A percentile compares a stretch with the other conserved stretches of the same genome.
Evolutionary conservation across 1,139 yeast genomes (phyloP).

Genomic region (Debaryomyces sp.): DNA sequence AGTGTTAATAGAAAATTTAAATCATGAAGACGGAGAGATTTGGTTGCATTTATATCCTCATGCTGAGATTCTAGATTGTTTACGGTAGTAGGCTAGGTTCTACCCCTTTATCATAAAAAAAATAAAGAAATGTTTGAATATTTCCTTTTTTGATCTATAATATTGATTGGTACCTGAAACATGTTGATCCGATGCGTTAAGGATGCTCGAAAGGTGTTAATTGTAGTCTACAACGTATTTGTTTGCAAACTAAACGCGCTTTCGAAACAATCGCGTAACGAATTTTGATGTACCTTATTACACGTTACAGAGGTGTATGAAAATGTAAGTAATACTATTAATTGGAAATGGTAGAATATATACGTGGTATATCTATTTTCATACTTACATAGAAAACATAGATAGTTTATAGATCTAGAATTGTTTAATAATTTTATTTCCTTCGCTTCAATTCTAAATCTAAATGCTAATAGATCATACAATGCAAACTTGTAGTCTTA

Average conservation of each 20-base stretch:
- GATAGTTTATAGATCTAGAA: not conserved
- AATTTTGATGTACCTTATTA: not conserved
- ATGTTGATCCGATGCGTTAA: not conserved
- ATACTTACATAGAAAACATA: not conserved
- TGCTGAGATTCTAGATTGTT: not conserved
- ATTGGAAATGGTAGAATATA: not conserved
- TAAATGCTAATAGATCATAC: slow-evolving; percentile 4
- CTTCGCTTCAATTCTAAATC: not conserved
- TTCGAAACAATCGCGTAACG: slow-evolving; percentile 6
- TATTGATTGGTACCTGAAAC: slow-evolving; percentile 6
- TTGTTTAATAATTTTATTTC: not conserved
- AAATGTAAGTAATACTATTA: not conserved
- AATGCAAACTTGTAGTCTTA: not conserved
- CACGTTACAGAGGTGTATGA: not conserved
- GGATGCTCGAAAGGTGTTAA: not conserved
- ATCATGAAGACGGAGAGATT: not conserved
- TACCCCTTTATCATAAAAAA: slow-evolving; percentile 1
- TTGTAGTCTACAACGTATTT: not conserved
- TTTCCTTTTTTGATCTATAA: not conserved
- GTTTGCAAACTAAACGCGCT: slow-evolving; percentile 4
- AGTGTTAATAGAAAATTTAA: not conserved
- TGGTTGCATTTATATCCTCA: not conserved
- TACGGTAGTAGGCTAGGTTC: not conserved
- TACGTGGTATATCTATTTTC: not conserved
- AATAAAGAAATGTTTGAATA: not conserved